These are phyloP conservation scores for Neospora caninum DNA, from an alignment of 169 alveolate species.

Conservation along the genomic window DNA sequence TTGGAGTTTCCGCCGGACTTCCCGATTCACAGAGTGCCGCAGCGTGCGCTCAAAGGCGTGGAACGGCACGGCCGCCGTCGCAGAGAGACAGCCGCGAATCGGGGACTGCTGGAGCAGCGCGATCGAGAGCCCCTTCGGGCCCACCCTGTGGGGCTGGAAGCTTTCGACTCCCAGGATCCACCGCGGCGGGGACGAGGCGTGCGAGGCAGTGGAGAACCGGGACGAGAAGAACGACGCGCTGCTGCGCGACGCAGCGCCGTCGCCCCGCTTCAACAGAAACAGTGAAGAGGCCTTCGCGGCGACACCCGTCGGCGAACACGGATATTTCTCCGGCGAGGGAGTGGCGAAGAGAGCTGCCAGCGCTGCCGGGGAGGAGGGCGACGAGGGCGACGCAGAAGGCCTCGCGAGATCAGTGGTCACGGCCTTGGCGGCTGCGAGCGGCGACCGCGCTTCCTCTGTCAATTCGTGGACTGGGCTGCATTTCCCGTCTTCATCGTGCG, in stretches of 20 bases:
- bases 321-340: neutral
- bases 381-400: neutral
- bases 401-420: too few relatives aligned
- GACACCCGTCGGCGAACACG: neutral
- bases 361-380: neutral
- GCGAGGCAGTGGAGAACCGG: neutral
- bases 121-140: constrained; percentile 42
- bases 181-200: neutral
- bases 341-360: neutral
- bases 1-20: constrained; percentile 19
- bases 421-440: too few relatives aligned
- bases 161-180: constrained; percentile 40
- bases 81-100: constrained; percentile 35
- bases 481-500: neutral
- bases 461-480: too few relatives aligned
- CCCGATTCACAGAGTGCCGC: constrained; percentile 29
- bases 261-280: too few relatives aligned
- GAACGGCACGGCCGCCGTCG: constrained; percentile 61
- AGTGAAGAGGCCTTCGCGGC: too few relatives aligned
- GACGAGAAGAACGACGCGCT: neutral
- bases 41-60: constrained; percentile 43
- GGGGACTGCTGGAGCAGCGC: constrained; percentile 62
- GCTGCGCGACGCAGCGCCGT: neutral
- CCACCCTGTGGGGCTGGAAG: constrained; percentile 63
- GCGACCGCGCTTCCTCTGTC: too few relatives aligned